Evolutionary conservation across 2,329 filamentous ascomycete genomes (phyloP), one percentile per base, ranked within the genome.

Genomic region (Neocatenulostroma microsporum): DNA sequence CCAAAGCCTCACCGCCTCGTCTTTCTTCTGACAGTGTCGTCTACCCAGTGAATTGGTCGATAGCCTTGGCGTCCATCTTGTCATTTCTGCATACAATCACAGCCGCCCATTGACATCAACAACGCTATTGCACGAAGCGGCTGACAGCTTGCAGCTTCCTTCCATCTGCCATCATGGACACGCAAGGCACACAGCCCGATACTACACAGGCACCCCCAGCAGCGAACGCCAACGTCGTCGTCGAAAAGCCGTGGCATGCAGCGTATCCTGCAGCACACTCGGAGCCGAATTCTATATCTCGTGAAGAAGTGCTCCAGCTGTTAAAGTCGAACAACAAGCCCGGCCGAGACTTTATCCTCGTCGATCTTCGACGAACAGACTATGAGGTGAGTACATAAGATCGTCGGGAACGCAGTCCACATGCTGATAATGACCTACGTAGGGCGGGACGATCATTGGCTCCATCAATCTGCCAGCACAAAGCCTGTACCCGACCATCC

Each of bases 391-490:
- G 49, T 2, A 8, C 23, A 9, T 8, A 8, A 24, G 9, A 24
- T 8, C 23, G 23, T 29, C 12, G 7, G 30, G 21, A 15, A 17
- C 18, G 30, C 9, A 11, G 19, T 7, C 10, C 9, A 18, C 11
- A 33, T 9, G 36, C 17, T 39, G 23, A 24, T 10, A 33, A 19
- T 2, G 2, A 11, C 15, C 12, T 26, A 14, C n/a, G 24, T 41
- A 74, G 73, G 78, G 78, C 18, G 78, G 76, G 26, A 79, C 75
- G 0, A 72, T 82, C 37, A 59, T 60, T 7, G 69, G 67, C 2
- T 77, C 76, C 1, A 62, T 81, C 44, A 76, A 77, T 45, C 58
- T 76, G 11, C 72, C 73, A 1, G 72, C 73, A 7, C 72, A 76
- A 36, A 68, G 63, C 10, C 63, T 76, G 25, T 73, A 72, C 36